Conservation (phyloP, 805 yeast genomes). For the Kluyveromyces dobzhanskii region DNA sequence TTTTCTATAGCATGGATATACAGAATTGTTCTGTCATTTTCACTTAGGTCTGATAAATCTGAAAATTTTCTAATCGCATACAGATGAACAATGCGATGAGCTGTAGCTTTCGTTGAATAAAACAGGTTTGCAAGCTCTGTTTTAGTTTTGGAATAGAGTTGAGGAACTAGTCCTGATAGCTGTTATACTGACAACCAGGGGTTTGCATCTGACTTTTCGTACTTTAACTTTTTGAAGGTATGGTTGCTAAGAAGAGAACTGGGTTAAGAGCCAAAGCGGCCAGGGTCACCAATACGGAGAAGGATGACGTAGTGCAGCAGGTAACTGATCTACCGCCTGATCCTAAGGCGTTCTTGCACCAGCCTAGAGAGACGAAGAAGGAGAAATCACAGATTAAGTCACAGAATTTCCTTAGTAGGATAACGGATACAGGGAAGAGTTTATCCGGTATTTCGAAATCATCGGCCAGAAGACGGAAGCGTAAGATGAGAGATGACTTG, state of each 20-base stretch:
- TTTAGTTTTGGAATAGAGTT: too few species aligned
- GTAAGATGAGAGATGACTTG: slow-evolving; percentile 52
- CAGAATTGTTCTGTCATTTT: too few species aligned
- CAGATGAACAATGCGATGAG: slow-evolving; percentile 4
- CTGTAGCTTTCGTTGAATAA: too few species aligned
- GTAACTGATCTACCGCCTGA: slow-evolving; percentile 25
- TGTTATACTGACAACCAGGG: too few species aligned
- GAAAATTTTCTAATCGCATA: not conserved
- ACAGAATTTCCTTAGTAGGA: slow-evolving; percentile 27
- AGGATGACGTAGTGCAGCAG: slow-evolving; percentile 5
- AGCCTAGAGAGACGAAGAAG: slow-evolving; percentile 43
- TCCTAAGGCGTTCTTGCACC: slow-evolving; percentile 43
- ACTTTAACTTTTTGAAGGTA: slow-evolving; percentile 5
- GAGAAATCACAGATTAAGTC: slow-evolving; percentile 38
- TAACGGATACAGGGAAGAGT: slow-evolving; percentile 19
- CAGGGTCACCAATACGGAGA: slow-evolving; percentile 11
- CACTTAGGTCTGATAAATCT: not conserved
- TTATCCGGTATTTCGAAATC: slow-evolving; percentile 55
- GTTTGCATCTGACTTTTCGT: too few species aligned
- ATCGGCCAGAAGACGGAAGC: slow-evolving; percentile 53
- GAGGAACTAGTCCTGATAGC: too few species aligned
- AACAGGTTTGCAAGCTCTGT: too few species aligned
- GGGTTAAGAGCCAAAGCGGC: slow-evolving; percentile 37
- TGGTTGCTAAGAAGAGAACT: slow-evolving; percentile 41
- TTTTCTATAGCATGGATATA: too few species aligned